Base-by-base conservation (phyloP, 2,329 filamentous ascomycete genomes). In the Aspergillus floridensis region DNA sequence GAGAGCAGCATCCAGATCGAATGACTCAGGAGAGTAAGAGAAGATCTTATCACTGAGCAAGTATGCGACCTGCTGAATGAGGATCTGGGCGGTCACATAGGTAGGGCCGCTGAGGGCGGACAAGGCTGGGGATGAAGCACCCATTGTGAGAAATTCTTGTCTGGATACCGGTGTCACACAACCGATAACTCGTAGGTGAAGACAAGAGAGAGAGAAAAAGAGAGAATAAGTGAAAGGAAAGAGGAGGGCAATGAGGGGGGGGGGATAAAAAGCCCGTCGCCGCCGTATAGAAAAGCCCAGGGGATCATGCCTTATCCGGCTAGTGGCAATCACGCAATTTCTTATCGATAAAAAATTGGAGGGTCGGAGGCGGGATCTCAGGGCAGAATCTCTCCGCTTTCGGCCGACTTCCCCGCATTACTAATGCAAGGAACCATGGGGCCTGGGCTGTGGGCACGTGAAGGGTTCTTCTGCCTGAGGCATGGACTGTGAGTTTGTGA, bases 1-100 rank as follows among this genome's bases (percentile, higher is more conserved):
- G 56, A 91, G 88, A 50, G 93, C 92, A 63, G 88, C 77, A 75
- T 98, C 93, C 65, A 99, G 84, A 73, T 96, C 91, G 72, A 97
- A 98, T 14, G 91, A 90, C 71, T 96, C 91, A 29, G 93, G 92
- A 2, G 93, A 98, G 82, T 96, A 98, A 58, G 93, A 90, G 81
- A 96, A 99, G 79, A 98, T 88, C 83, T 96, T 96, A 82, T 98
- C 93, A 58, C 93, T 98, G 62, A 99, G 84, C 64, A 91, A 86
- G 80, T 96, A 99, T 62, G 93, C 92, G 65, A 98, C 89, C 79
- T 99, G 95, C 81, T 99, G 95, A 65, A 98, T 89, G 58, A 99
- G 86, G 22, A 92, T 87, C 79, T 99, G 95, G 31, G 92, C 91
- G 46, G 93, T 98, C 62, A 93, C 85, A 78, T 99, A 99, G 58